Evolutionary conservation across 2,329 filamentous ascomycete genomes (phyloP), one percentile per base, ranked within the genome.

Genomic region (Fusarium sp.): DNA sequence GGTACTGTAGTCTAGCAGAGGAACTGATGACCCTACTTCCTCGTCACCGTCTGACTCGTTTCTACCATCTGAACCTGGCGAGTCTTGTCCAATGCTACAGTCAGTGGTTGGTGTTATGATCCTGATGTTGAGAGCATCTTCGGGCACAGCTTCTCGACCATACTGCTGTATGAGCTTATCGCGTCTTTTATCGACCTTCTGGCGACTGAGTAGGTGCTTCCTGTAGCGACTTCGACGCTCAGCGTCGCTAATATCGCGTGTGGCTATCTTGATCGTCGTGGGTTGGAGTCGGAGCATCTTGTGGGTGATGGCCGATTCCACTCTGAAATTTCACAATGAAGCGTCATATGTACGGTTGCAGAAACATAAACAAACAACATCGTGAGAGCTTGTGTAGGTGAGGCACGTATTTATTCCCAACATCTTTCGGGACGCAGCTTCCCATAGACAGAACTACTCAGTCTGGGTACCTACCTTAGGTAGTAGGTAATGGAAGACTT

Each of bases 241-340:
- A 15, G 71, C 58, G 26, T 77, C 74, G 26, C 59, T 65, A 31
- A 78, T 60, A 28, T 78, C 76, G 9, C 39, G 51, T 4, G 66
- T 45, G 6, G 69, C 68, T 28, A 78, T 50, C 5, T 53, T 61
- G 22, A 78, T 68, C 14, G 65, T 71, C 15, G 71, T 75, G 11
- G 76, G 67, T 28, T 51, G 56, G n/a, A 75, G 60, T 57, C 75
- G 73, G 24, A 77, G 62, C 76, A 78, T 78, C 7, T 41, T 42
- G 36, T 18, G 6, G 20, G 36, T n/a, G 36, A 28, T n/a, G 30
- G 38, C 33, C 15, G 22, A 26, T 38, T 41, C 51, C 18, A 26
- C 16, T 26, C 12, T 22, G 14, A 15, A 13, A 24, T 38, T 28
- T 38, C 18, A n/a, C 18, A 33, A 18, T 26, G 36, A 51, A 50